A percentile compares a stretch with the other conserved stretches of the same genome.
phyloP scores from a whole-genome alignment of 2,329 filamentous ascomycete genomes.

The Claviceps spartinae region DNA sequence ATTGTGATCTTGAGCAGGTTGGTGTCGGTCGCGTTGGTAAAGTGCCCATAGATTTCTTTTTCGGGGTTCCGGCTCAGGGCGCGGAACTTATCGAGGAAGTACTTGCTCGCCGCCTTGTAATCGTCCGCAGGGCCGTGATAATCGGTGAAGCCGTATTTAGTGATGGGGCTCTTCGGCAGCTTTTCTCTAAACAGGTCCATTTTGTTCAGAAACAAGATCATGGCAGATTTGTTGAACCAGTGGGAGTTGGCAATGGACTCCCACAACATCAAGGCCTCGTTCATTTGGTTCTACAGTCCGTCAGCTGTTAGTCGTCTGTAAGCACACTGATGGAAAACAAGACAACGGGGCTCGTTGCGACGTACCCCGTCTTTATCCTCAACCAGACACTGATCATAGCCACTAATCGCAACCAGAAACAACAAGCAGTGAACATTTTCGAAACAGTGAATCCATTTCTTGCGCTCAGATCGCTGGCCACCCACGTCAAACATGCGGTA shows the following conservation, averaged over 20 bases:
- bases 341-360: background rate
- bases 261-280: slow-evolving; percentile 76
- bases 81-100: slow-evolving; percentile 70
- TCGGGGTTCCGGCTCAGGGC: slow-evolving; percentile 57
- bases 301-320: slow-evolving; percentile 7
- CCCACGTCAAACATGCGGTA: slow-evolving; percentile 98
- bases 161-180: slow-evolving; percentile 55
- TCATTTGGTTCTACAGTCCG: slow-evolving; percentile 65
- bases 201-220: slow-evolving; percentile 79
- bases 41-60: slow-evolving; percentile 50
- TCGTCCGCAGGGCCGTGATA: slow-evolving; percentile 60
- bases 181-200: slow-evolving; percentile 77
- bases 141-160: slow-evolving; percentile 62
- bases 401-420: slow-evolving; percentile 89
- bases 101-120: slow-evolving; percentile 62
- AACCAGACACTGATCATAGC: slow-evolving; percentile 90
- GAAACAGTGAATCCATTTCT: slow-evolving; percentile 99
- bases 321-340: background rate
- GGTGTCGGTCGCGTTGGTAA: slow-evolving; percentile 50
- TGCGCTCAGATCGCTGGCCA: slow-evolving; percentile 87
- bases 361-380: slow-evolving; percentile 92
- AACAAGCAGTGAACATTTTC: slow-evolving; percentile 86
- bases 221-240: slow-evolving; percentile 71
- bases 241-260: slow-evolving; percentile 76
- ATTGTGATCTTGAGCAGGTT: slow-evolving; percentile 77